Evolutionary conservation across 495 filamentous ascomycete species (phyloP).

Genomic region (Sordaria brevicollis): DNA sequence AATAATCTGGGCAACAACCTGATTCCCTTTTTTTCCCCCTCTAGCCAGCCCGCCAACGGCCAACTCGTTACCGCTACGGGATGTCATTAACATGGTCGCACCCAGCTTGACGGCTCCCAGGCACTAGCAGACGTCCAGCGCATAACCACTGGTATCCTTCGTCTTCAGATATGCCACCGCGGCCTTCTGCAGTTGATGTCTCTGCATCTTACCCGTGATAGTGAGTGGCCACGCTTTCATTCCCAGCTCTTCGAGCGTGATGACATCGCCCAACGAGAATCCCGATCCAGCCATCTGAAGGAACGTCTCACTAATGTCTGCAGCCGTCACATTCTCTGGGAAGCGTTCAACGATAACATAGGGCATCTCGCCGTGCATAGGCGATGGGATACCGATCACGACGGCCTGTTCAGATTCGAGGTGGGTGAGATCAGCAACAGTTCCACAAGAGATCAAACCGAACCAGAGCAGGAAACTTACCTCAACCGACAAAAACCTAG

Average conservation of each 20-base stretch:
- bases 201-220: neutral
- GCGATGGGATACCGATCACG: neutral
- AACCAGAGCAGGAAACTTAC: neutral
- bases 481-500: neutral
- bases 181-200: neutral
- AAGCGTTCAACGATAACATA: neutral
- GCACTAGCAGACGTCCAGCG: neutral
- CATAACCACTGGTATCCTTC: neutral
- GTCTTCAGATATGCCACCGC: neutral
- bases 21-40: too few species aligned
- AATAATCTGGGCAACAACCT: too few species aligned
- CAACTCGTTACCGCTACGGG: too few species aligned
- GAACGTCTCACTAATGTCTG: neutral
- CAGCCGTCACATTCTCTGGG: neutral
- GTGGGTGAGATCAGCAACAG: neutral
- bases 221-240: neutral
- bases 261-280: neutral
- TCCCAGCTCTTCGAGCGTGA: neutral
- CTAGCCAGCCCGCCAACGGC: too few species aligned
- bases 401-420: neutral
- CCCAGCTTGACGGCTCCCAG: neutral
- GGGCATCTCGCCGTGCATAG: neutral
- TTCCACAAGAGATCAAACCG: neutral
- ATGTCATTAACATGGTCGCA: neutral
- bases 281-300: neutral